These are phyloP conservation scores for Magnolia officinalis DNA, from an alignment of 164 flowering plant species.

Conservation along the genomic window DNA sequence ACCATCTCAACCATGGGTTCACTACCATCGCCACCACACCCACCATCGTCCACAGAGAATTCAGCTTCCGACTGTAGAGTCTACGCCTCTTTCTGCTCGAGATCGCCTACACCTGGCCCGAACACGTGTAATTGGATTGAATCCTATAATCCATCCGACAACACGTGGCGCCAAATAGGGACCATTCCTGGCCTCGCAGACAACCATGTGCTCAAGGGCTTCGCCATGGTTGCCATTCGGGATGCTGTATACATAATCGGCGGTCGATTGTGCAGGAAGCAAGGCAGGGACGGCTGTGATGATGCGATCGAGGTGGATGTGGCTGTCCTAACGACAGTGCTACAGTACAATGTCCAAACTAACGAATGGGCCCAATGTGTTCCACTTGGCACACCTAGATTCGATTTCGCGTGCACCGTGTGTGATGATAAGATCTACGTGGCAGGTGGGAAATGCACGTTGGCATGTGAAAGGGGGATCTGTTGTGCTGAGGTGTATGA, in stretches of 20 bases:
- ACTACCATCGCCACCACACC: slow-evolving; percentile 15
- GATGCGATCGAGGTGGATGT: slow-evolving; percentile 18
- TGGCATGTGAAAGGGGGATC: slow-evolving; percentile 34
- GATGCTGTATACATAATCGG: slow-evolving; percentile 45
- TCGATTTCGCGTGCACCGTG: slow-evolving; percentile 49
- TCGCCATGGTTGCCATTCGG: slow-evolving; percentile 44
- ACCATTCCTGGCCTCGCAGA: slow-evolving; percentile 32
- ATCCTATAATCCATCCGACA: slow-evolving; percentile 38
- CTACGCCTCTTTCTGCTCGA: slow-evolving; percentile 28
- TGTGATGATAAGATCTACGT: slow-evolving; percentile 47
- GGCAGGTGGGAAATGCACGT: slow-evolving; percentile 49
- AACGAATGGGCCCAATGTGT: slow-evolving; percentile 40
- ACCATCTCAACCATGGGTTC: slow-evolving; percentile 32
- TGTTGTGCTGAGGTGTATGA: slow-evolving; percentile 49
- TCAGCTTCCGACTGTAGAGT: slow-evolving; percentile 14
- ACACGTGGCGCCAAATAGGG: slow-evolving; percentile 35
- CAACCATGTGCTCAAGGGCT: slow-evolving; percentile 44
- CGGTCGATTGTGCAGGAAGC: slow-evolving; percentile 34
- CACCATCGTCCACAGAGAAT: slow-evolving; percentile 18
- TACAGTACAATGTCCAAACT: slow-evolving; percentile 24
- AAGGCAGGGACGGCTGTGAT: neutral
- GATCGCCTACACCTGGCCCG: neutral
- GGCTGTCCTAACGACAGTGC: slow-evolving; percentile 24
- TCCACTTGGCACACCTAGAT: slow-evolving; percentile 35
- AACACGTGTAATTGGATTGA: slow-evolving; percentile 39